Conservation (phyloP, 208 protist species). For the Leishmania amazonensis region DNA sequence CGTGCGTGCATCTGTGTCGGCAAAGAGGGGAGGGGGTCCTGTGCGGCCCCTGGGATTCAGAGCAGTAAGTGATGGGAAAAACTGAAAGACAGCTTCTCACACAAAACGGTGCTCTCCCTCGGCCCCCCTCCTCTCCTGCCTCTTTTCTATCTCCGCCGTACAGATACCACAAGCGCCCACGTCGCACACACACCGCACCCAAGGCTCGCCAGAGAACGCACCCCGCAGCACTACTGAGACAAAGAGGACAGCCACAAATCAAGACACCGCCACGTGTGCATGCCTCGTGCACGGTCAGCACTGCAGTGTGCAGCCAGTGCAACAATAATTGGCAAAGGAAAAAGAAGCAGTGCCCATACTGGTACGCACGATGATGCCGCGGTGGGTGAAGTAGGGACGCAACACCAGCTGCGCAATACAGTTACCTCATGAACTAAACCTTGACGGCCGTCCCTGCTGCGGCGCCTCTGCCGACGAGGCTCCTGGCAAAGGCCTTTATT, state of each 20-base stretch:
- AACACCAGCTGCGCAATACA: background rate
- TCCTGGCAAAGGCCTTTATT: constrained; percentile 25
- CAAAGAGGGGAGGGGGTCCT: background rate
- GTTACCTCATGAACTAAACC: background rate
- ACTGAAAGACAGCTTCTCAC: background rate
- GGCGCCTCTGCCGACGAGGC: constrained; percentile 26
- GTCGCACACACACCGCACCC: background rate
- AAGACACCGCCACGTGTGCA: background rate
- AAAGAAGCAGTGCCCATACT: background rate
- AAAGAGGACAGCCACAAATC: background rate
- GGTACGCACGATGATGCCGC: background rate
- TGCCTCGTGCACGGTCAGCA: background rate
- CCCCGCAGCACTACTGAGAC: too few species aligned
- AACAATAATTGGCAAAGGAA: background rate
- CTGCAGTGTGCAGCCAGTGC: background rate
- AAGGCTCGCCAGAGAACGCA: background rate
- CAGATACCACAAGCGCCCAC: background rate
- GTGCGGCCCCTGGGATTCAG: background rate
- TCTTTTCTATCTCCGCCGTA: background rate
- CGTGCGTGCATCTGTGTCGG: background rate
- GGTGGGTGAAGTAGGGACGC: background rate
- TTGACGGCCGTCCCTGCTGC: background rate
- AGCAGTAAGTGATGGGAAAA: background rate
- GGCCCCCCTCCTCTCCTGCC: background rate
- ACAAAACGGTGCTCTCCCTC: background rate